Percentiles rank a stretch among this genome's conserved stretches.
These are phyloP conservation scores for Apiosordaria backusii DNA, from an alignment of 495 filamentous ascomycete species.

Conservation along the genomic window DNA sequence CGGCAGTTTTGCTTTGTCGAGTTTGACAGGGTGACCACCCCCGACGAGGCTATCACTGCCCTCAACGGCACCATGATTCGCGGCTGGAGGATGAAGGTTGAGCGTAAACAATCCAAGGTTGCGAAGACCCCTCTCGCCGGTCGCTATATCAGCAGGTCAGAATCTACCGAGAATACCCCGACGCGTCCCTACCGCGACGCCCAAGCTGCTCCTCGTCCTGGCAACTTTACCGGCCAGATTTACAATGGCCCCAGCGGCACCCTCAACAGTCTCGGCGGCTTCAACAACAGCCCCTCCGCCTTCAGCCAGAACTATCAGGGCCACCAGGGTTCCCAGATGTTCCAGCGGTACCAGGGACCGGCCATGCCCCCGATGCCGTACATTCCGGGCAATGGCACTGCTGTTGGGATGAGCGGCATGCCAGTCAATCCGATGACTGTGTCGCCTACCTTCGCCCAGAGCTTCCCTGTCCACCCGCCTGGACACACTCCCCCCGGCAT, in stretches of 20 bases:
- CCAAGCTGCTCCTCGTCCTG: not conserved
- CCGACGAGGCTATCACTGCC: conserved; percentile 36
- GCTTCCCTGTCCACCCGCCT: not conserved
- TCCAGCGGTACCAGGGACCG: not conserved
- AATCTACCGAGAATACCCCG: not conserved
- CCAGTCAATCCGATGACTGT: not conserved
- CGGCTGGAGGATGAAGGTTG: conserved; percentile 14
- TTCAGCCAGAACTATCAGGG: not conserved
- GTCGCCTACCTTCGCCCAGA: not conserved
- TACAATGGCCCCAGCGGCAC: not conserved
- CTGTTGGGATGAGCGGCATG: not conserved
- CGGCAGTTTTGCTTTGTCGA: conserved; percentile 50
- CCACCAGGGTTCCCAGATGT: not conserved
- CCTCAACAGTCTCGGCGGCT: not conserved
- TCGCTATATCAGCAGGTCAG: not conserved
- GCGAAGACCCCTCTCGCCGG: not conserved
- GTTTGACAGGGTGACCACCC: conserved; percentile 37
- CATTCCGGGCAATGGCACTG: not conserved
- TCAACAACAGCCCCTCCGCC: not conserved
- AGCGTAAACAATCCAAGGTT: conserved; percentile 2
- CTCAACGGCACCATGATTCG: conserved; percentile 12
- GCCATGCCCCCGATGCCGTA: not conserved
- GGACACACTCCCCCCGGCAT: not conserved
- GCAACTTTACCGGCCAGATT: not conserved
- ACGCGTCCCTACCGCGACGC: not conserved